A percentile compares a stretch with the other conserved stretches of the same genome.
Conservation (phyloP, 1,284 basidiomycete genomes). For the Omphalotus olearius region DNA sequence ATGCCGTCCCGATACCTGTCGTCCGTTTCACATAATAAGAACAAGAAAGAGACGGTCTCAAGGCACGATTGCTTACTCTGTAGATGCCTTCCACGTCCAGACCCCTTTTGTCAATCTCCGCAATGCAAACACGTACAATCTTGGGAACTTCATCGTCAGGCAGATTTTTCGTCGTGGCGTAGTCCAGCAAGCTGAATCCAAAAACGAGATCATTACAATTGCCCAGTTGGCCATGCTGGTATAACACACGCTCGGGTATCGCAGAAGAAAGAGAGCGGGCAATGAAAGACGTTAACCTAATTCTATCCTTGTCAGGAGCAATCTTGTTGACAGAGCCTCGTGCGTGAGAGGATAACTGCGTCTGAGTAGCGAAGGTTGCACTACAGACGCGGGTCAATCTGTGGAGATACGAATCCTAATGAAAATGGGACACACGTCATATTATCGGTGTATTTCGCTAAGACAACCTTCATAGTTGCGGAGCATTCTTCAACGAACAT, state of each 20-base stretch:
- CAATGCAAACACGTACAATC: constrained; percentile 82
- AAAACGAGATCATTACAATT: constrained; percentile 90
- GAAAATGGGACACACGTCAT: constrained; percentile 48
- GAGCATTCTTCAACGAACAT: constrained; percentile 77
- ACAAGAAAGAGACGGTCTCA: neutral
- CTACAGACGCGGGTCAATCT: constrained; percentile 29
- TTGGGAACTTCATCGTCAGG: constrained; percentile 76
- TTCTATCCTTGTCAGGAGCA: constrained; percentile 65
- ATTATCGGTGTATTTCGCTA: constrained; percentile 76
- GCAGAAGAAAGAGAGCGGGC: constrained; percentile 56
- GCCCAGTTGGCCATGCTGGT: constrained; percentile 83
- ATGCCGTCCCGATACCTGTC: constrained; percentile 78
- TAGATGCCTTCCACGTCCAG: constrained; percentile 85
- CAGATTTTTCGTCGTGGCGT: constrained; percentile 81
- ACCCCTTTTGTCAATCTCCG: constrained; percentile 80
- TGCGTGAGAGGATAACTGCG: constrained; percentile 59
- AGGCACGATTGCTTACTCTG: constrained; percentile 43
- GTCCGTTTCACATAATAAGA: neutral
- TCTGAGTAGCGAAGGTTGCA: constrained; percentile 66
- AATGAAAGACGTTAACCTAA: constrained; percentile 49
- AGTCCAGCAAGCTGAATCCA: constrained; percentile 88
- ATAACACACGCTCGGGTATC: constrained; percentile 64
- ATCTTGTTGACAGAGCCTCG: constrained; percentile 58
- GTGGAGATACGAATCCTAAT: constrained; percentile 1
- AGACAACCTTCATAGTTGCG: constrained; percentile 54